These are phyloP conservation scores for Salmacisia buchloeana DNA, from an alignment of 1,284 basidiomycete species.

Conservation along the genomic window DNA sequence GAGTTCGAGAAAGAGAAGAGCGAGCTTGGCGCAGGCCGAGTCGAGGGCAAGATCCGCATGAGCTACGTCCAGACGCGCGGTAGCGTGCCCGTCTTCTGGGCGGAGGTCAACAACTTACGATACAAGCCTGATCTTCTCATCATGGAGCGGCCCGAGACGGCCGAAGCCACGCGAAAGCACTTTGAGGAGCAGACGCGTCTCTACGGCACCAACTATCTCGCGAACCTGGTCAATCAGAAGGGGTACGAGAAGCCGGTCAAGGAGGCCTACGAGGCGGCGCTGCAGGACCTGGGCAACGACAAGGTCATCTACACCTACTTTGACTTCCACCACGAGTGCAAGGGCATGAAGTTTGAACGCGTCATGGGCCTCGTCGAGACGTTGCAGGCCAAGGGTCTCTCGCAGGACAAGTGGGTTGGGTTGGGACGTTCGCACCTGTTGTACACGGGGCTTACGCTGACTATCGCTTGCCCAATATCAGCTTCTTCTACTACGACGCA, in stretches of 20 bases:
- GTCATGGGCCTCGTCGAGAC: conserved; percentile 76
- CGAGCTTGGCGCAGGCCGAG: conserved; percentile 34
- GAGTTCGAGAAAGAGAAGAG: conserved; percentile 2
- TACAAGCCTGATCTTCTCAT: conserved; percentile 96
- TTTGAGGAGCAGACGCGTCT: conserved; percentile 66
- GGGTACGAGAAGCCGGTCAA: conserved; percentile 93
- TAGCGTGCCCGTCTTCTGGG: conserved; percentile 92
- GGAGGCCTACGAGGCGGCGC: conserved; percentile 80
- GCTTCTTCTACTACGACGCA: conserved; percentile 10
- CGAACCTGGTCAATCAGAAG: conserved; percentile 92
- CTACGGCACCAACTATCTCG: conserved; percentile 76
- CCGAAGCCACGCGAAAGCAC: conserved; percentile 68
- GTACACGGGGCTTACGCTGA: background rate
- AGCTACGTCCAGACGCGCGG: conserved; percentile 79
- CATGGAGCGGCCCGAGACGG: conserved; percentile 81
- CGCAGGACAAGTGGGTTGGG: conserved; percentile 63
- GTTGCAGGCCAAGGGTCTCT: conserved; percentile 65
- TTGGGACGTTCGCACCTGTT: background rate
- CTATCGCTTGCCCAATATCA: background rate
- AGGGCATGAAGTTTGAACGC: conserved; percentile 88
- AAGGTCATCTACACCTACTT: conserved; percentile 87
- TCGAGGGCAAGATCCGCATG: conserved; percentile 63
- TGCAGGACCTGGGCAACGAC: conserved; percentile 60
- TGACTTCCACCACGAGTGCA: conserved; percentile 96
- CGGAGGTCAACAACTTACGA: conserved; percentile 88